A percentile compares a stretch with the other conserved stretches of the same genome.
phyloP scores from a whole-genome alignment of 345 rosid species.

The Hypericum perforatum region DNA sequence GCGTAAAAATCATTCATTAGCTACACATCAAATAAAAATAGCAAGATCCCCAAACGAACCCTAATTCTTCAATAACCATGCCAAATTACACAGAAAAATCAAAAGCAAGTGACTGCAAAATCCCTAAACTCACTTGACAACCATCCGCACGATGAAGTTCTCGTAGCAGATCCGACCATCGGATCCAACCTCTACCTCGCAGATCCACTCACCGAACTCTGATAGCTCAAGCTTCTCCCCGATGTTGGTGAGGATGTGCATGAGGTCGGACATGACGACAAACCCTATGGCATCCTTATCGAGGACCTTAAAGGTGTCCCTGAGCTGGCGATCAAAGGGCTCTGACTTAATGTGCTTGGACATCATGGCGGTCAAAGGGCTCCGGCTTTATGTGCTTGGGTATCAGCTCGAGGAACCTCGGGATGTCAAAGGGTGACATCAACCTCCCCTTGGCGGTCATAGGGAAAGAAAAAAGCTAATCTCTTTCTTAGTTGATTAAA shows the following conservation, averaged over 20 bases:
- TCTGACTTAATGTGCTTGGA: neutral
- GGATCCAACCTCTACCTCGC: slow-evolving; percentile 1
- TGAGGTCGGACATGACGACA: neutral
- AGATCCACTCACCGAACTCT: slow-evolving; percentile 1
- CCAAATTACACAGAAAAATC: too few species aligned
- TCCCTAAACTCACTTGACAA: neutral
- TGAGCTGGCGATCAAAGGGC: slow-evolving; percentile 5
- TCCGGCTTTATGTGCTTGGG: too few species aligned
- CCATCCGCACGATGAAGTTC: slow-evolving; percentile 1
- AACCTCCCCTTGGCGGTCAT: neutral
- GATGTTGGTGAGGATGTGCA: neutral
- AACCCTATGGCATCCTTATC: neutral
- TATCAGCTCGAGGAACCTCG: slow-evolving; percentile 1
- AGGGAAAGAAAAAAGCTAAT: too few species aligned
- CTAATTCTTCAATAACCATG: too few species aligned
- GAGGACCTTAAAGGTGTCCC: slow-evolving; percentile 2
- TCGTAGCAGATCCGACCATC: neutral
- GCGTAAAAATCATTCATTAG: too few species aligned
- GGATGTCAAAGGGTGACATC: neutral
- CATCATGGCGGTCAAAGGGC: too few species aligned
- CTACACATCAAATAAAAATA: too few species aligned
- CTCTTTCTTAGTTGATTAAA: too few species aligned
- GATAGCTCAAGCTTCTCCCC: slow-evolving; percentile 4
- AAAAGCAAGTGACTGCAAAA: too few species aligned
- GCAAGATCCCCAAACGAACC: too few species aligned